Percentiles rank a stretch among this genome's conserved stretches.
These are phyloP conservation scores for Populus deltoides DNA, from an alignment of 345 rosid genomes.

Conservation along the genomic window DNA sequence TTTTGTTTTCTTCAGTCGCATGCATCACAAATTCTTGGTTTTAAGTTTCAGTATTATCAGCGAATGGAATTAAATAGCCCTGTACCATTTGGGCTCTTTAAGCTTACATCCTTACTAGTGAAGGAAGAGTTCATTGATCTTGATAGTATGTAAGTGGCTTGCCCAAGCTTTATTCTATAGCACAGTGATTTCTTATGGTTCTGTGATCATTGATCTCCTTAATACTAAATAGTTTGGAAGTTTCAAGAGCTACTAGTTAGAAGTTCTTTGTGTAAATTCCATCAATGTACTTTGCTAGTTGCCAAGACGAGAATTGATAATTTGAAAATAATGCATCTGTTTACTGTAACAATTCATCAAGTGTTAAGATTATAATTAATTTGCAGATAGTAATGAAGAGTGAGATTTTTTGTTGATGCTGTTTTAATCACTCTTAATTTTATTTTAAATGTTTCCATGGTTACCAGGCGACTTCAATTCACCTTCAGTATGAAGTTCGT, in stretches of 20 bases:
- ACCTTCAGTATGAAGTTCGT: no score
- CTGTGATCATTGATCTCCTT: background rate
- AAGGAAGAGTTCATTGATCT: conserved; percentile 89
- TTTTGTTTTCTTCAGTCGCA: conserved; percentile 69
- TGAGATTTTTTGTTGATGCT: background rate
- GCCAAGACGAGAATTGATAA: background rate
- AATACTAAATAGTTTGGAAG: background rate
- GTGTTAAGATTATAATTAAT: background rate
- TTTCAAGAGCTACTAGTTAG: background rate
- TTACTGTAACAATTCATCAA: background rate
- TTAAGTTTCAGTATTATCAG: conserved; percentile 95
- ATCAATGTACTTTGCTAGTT: background rate
- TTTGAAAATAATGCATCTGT: background rate
- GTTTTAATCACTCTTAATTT: background rate
- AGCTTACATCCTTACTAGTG: conserved; percentile 90
- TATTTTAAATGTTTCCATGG: background rate
- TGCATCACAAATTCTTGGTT: conserved; percentile 99
- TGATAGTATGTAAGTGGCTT: conserved; percentile 77
- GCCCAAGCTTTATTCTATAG: background rate
- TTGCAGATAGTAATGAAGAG: background rate
- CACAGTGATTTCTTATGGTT: background rate
- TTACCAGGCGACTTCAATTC: background rate
- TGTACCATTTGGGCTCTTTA: conserved; percentile 84
- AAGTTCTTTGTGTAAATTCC: background rate
- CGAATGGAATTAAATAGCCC: conserved; percentile 73